Base-by-base conservation (phyloP, 1,284 basidiomycete genomes). In the Pisolithus thermaeus region DNA sequence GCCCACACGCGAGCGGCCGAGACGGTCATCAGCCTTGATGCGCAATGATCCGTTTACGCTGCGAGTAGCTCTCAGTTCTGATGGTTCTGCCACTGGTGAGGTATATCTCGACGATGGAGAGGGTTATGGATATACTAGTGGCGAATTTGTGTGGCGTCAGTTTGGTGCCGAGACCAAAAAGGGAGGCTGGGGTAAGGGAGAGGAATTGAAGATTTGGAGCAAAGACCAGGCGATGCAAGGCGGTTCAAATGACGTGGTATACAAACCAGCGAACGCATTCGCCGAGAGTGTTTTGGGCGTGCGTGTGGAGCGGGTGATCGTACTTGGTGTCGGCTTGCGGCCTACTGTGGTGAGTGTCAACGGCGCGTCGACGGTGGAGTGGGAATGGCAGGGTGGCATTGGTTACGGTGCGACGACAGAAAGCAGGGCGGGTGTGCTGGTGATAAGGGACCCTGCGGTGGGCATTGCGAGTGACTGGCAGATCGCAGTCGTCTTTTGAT, bases 21-120 rank as follows among this genome's bases (percentile, higher is more conserved):
- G 96, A 38, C 81, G 95, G 4, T 81, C 95, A 1, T 91, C 94
- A 0, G 77, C 87, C 1, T 76, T 97, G 39, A 96, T 96, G 86
- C 90, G 86, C 73, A 71, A 77, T 50, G 97, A 99, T 67, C 97
- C 97, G 0, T 92, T 97, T 75, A 98, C 95, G 0, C 80, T 99
- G 37, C 83, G 88, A 52, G 76, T 97, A 22, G 92, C 93, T 0
- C 73, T 97, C 20, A 79, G 81, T 70, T 81, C 83, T 51, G 65
- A 76, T 3, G 81, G 83, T 23, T 64, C 60, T 7, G 94, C 95
- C 0, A 64, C 65, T 3, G 96, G 96, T 35, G 88, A 94, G 65
- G 76, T 99, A 37, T 99, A 99, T 71, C 79, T 97, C 50, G 97
- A 99, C 67, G 97, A 99, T 62, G 96, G 97, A 7, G 89, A 90